phyloP scores from a whole-genome alignment of 306 rosid species.

The Canavalia gladiata region DNA sequence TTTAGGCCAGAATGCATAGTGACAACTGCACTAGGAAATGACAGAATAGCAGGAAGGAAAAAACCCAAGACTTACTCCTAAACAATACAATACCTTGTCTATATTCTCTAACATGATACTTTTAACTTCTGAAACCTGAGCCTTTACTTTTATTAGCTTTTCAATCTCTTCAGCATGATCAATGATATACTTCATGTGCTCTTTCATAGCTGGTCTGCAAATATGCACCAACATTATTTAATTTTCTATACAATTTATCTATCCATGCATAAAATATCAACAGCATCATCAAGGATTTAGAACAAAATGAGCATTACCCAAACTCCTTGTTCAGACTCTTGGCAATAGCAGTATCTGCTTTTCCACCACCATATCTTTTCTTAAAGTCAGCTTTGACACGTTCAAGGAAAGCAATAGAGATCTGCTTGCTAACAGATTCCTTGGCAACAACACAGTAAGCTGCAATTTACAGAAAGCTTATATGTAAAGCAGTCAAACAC shows the following conservation, averaged over 20 bases:
- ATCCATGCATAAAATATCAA: conserved; percentile 30
- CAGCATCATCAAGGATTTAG: conserved; percentile 7
- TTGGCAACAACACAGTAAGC: conserved; percentile 97
- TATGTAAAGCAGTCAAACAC: neutral
- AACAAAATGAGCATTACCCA: conserved; percentile 65
- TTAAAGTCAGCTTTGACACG: conserved; percentile 83
- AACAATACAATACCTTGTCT: conserved; percentile 53
- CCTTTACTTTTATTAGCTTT: conserved; percentile 91
- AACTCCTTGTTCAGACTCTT: conserved; percentile 95
- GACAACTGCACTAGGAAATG: conserved; percentile 19
- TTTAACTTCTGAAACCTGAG: conserved; percentile 92
- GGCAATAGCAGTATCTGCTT: conserved; percentile 86
- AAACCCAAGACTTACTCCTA: neutral
- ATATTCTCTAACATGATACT: conserved; percentile 93
- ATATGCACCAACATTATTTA: conserved; percentile 41
- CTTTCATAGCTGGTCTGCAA: conserved; percentile 87
- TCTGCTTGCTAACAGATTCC: conserved; percentile 86
- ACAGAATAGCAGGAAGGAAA: neutral
- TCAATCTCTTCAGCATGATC: conserved; percentile 94
- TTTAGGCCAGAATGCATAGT: neutral
- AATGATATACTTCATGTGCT: conserved; percentile 90
- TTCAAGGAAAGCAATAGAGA: conserved; percentile 92
- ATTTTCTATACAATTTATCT: neutral
- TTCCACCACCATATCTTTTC: conserved; percentile 91
- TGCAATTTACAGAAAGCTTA: conserved; percentile 58